These are phyloP conservation scores for Bryoglossum gracile DNA, from an alignment of 495 filamentous ascomycete genomes.

Conservation along the genomic window DNA sequence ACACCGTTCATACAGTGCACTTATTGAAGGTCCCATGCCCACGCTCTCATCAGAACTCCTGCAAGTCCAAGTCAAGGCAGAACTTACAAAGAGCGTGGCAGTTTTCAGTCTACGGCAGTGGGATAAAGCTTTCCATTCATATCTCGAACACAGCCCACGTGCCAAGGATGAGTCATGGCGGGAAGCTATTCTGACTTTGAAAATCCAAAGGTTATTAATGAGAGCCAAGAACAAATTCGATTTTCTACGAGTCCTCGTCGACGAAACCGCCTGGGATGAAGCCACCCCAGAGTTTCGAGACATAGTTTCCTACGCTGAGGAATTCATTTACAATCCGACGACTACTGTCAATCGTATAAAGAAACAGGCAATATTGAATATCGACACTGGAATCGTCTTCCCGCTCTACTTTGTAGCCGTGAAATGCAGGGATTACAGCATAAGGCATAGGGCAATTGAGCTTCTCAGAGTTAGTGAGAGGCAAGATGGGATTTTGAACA, in stretches of 20 bases:
- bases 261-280: neutral
- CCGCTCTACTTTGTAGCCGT: neutral
- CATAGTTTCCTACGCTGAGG: neutral
- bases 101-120: too few species aligned
- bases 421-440: neutral
- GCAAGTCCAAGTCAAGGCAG: neutral
- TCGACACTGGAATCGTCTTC: neutral
- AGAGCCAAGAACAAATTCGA: neutral
- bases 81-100: too few species aligned
- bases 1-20: neutral
- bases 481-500: neutral
- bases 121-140: too few species aligned
- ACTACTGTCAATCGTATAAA: neutral
- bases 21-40: neutral
- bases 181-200: neutral
- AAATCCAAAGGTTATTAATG: neutral
- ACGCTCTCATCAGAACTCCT: neutral
- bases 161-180: too few species aligned
- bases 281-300: neutral
- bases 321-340: neutral
- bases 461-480: neutral
- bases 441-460: neutral
- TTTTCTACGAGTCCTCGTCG: neutral
- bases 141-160: too few species aligned
- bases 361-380: constrained; percentile 22